These are phyloP conservation scores for Chrysosporium queenslandicum DNA, from an alignment of 2,329 filamentous ascomycete species.

Conservation along the genomic window DNA sequence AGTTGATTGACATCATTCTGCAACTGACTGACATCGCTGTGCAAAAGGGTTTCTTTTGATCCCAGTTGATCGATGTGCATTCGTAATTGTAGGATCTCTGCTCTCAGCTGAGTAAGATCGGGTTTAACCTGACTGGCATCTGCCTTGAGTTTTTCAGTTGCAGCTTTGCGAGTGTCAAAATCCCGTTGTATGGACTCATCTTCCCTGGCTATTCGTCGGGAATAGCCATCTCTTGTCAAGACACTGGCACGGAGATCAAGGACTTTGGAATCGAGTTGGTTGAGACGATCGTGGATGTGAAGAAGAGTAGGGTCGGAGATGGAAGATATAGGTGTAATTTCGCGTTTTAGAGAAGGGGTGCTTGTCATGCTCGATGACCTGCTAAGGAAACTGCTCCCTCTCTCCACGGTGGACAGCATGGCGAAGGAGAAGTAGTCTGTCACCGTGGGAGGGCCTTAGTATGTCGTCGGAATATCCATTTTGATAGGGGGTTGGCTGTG, in stretches of 20 bases:
- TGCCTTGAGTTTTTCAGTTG: conserved; percentile 16
- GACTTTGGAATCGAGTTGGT: conserved; percentile 31
- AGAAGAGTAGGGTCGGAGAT: conserved; percentile 29
- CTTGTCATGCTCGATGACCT: conserved; percentile 32
- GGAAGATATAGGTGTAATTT: conserved; percentile 27
- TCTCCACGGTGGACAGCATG: conserved; percentile 22
- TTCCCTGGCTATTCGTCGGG: conserved; percentile 32
- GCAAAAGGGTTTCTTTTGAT: conserved; percentile 29
- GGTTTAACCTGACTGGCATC: conserved; percentile 25
- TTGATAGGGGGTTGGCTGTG: not conserved
- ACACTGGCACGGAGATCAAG: conserved; percentile 30
- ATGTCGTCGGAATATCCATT: not conserved
- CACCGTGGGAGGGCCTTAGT: not conserved
- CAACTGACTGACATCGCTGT: conserved; percentile 30
- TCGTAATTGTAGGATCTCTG: conserved; percentile 29
- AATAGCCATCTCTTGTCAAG: conserved; percentile 33
- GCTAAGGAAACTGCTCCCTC: conserved; percentile 28
- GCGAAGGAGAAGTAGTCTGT: not conserved
- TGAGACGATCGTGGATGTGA: conserved; percentile 32
- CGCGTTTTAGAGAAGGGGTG: conserved; percentile 28
- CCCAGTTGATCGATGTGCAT: conserved; percentile 26
- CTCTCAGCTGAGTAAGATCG: conserved; percentile 30
- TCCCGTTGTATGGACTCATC: conserved; percentile 33
- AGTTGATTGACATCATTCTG: conserved; percentile 32
- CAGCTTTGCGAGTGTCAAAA: conserved; percentile 30